Conservation (phyloP, 2,329 filamentous ascomycete species). For the Chaetomium sp. region DNA sequence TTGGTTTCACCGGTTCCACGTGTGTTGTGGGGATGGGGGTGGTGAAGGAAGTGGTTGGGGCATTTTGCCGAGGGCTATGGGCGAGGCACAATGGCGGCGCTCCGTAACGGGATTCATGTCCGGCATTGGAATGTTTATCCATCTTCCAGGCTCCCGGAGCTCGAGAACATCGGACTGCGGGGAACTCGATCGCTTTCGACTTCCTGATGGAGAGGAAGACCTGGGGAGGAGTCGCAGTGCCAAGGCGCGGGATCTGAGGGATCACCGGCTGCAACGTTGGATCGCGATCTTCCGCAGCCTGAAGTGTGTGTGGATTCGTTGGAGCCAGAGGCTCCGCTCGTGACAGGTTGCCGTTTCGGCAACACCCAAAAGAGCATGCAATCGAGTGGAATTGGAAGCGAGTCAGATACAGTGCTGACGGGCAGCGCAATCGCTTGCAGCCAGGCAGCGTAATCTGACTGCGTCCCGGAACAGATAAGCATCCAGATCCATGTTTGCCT, state of each 20-base stretch:
- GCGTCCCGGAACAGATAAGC: not conserved
- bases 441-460: constrained; percentile 2
- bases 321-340: not conserved
- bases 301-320: not conserved
- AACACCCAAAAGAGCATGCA: not conserved
- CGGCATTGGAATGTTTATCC: not conserved
- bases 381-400: not conserved
- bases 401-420: constrained; percentile 12
- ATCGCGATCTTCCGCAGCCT: constrained; percentile 1
- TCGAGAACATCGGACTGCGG: not conserved
- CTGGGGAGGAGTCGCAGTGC: not conserved
- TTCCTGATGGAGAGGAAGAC: not conserved
- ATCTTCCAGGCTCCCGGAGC: not conserved
- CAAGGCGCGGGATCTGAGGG: constrained; percentile 4
- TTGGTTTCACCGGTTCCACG: not conserved
- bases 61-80: not conserved
- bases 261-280: constrained; percentile 9
- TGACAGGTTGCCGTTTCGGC: constrained; percentile 6
- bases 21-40: not conserved
- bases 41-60: not conserved
- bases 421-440: not conserved
- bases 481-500: not conserved
- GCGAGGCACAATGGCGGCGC: not conserved
- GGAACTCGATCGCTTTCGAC: not conserved
- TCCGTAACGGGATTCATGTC: not conserved